Evolutionary conservation across 768 basidiomycete genomes (phyloP).

Genomic region (Suillus hirtellus): DNA sequence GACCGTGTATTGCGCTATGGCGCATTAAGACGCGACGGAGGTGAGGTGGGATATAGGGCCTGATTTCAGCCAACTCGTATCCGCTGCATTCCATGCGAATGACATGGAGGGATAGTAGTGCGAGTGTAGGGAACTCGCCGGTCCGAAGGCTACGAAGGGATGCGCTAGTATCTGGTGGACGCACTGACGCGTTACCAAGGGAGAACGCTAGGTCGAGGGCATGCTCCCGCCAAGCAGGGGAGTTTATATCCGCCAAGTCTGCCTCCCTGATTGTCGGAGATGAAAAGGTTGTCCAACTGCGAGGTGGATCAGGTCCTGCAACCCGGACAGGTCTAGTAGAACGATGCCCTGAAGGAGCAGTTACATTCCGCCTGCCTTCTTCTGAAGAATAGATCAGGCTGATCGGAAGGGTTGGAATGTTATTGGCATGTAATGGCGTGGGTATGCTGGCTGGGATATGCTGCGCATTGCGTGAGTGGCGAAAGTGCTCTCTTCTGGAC

Average conservation of each 20-base stretch:
- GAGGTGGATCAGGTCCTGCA: constrained; percentile 56
- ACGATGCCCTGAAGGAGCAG: background rate
- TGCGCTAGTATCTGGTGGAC: background rate
- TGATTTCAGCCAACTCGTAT: constrained; percentile 47
- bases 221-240: constrained; percentile 48
- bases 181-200: background rate
- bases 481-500: constrained; percentile 69
- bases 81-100: constrained; percentile 43
- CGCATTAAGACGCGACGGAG: constrained; percentile 60
- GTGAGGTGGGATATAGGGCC: constrained; percentile 56
- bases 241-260: constrained; percentile 24
- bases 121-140: constrained; percentile 46
- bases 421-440: constrained; percentile 30
- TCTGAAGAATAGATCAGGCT: constrained; percentile 37
- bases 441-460: constrained; percentile 22
- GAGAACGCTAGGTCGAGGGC: constrained; percentile 57
- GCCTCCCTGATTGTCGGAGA: constrained; percentile 11
- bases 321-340: constrained; percentile 21
- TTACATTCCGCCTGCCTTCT: constrained; percentile 4
- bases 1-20: constrained; percentile 55
- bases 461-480: constrained; percentile 58
- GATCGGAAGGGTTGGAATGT: constrained; percentile 47
- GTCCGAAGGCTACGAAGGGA: constrained; percentile 13
- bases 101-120: constrained; percentile 55
- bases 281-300: constrained; percentile 51